A percentile compares a stretch with the other conserved stretches of the same genome.
phyloP scores from a whole-genome alignment of 1,284 basidiomycete species.

The Fistulinella staudtii region DNA sequence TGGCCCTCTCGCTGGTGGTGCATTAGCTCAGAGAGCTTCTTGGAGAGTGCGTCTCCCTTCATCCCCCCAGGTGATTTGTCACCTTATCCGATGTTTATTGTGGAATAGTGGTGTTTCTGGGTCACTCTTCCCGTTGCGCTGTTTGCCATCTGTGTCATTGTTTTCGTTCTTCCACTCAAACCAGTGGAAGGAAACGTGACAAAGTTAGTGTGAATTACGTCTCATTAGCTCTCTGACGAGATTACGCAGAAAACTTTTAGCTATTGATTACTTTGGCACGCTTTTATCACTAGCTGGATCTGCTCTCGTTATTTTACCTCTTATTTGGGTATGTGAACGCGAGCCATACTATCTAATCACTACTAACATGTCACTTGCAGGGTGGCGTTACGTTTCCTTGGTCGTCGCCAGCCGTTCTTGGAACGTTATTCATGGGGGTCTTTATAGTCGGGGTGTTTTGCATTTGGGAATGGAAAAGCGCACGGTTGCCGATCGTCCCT shows the following conservation, averaged over 20 bases:
- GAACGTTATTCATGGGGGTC: constrained; percentile 55
- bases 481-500: constrained; percentile 64
- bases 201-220: constrained; percentile 29
- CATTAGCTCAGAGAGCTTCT: constrained; percentile 49
- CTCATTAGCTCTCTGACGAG: neutral
- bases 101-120: constrained; percentile 58
- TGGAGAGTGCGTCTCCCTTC: constrained; percentile 50
- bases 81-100: neutral
- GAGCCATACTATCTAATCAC: neutral
- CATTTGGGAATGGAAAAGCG: constrained; percentile 69
- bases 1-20: constrained; percentile 59
- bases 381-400: constrained; percentile 69
- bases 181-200: constrained; percentile 56
- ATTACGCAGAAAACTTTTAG: constrained; percentile 54
- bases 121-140: constrained; percentile 60
- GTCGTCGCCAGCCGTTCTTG: constrained; percentile 61
- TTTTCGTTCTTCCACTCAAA: constrained; percentile 63
- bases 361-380: constrained; percentile 30
- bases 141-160: constrained; percentile 49
- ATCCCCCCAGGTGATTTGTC: neutral
- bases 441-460: constrained; percentile 57
- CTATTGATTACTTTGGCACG: constrained; percentile 64
- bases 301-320: constrained; percentile 59
- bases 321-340: constrained; percentile 60
- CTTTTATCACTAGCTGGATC: constrained; percentile 59